Base-by-base conservation (phyloP, 768 basidiomycete species). In the Tulasnella sp. region DNA sequence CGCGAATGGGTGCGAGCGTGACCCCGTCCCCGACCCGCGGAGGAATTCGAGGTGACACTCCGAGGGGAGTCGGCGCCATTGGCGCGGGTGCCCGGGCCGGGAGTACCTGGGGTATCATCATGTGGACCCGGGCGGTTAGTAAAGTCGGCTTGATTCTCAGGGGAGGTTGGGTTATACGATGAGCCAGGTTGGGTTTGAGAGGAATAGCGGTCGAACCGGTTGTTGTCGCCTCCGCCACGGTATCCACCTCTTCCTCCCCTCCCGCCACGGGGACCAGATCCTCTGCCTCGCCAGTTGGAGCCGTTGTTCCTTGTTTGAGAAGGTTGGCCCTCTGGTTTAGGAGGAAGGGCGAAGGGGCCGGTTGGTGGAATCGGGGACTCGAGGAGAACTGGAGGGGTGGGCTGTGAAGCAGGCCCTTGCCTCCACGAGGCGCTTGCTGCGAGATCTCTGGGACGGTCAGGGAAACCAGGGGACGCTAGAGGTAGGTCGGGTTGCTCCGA, bases 1-100 rank as follows among this genome's bases (percentile, higher is more conserved):
- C 72, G 72, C 14, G 72, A 74, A 40, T 39, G 44, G 44, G 72
- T 42, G 72, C 72, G 72, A 34, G 72, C 72, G 16, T 74, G 72
- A 24, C 72, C 72, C n/a, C 72, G 72, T 27, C 39, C 38, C 39
- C 72, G 72, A n/a, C 72, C 72, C 14, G 72, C 72, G 39, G 72
- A 42, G 38, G 72, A 39, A 39, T 39, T 39, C 21, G 72, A 74
- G 39, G 73, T 40, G 16, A 46, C 73, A 31, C 73, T 74, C 44
- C 39, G 42, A 19, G 73, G 73, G 38, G 73, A 74, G n/a, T 42
- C 73, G 39, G 38, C 39, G 18, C 62, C 62, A 12, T 68, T 27
- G 52, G 24, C n/a, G 18, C 62, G 62, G 62, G 34, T 36, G 14
- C 62, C 62, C 16, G 62, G 62, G 34, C 62, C 62, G 34, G 62